Evolutionary conservation across 306 rosid genomes (phyloP).

Genomic region (Quercus robur): DNA sequence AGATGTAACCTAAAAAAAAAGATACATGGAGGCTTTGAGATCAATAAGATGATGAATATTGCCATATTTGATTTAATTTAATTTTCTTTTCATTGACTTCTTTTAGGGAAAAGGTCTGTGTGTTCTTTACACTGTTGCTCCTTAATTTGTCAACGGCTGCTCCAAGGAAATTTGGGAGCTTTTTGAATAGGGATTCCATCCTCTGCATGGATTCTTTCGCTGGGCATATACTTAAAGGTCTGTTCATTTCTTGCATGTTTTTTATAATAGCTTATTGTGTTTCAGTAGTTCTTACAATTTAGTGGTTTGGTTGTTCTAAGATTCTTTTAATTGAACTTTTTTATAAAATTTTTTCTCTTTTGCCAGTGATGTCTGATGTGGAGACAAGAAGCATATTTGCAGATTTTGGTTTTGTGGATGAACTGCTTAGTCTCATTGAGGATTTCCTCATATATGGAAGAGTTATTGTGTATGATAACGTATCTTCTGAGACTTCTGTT

Average conservation of each 20-base stretch:
- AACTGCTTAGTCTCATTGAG: slow-evolving; percentile 52
- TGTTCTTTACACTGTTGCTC: slow-evolving; percentile 59
- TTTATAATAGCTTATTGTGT: background rate
- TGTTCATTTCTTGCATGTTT: slow-evolving; percentile 8
- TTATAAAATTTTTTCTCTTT: background rate
- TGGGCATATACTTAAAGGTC: slow-evolving; percentile 55
- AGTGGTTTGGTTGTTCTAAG: background rate
- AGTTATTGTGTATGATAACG: slow-evolving; percentile 23
- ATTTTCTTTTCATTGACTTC: slow-evolving; percentile 16
- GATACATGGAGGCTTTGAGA: background rate
- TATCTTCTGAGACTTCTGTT: slow-evolving; percentile 12
- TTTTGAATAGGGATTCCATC: slow-evolving; percentile 35
- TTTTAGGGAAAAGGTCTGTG: slow-evolving; percentile 72
- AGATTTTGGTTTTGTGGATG: slow-evolving; percentile 43
- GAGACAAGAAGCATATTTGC: slow-evolving; percentile 37
- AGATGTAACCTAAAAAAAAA: background rate
- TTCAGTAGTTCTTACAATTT: background rate
- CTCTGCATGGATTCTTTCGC: slow-evolving; percentile 57
- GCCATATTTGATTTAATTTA: background rate
- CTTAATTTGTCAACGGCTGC: slow-evolving; percentile 50
- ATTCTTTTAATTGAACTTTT: slow-evolving; percentile 7
- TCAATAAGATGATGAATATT: background rate
- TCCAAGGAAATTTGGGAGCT: slow-evolving; percentile 42
- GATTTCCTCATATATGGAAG: slow-evolving; percentile 54
- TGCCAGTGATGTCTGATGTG: slow-evolving; percentile 54